These are phyloP conservation scores for Mortierella sp. DNA, from an alignment of 371 early-diverging fungal species.

Conservation along the genomic window DNA sequence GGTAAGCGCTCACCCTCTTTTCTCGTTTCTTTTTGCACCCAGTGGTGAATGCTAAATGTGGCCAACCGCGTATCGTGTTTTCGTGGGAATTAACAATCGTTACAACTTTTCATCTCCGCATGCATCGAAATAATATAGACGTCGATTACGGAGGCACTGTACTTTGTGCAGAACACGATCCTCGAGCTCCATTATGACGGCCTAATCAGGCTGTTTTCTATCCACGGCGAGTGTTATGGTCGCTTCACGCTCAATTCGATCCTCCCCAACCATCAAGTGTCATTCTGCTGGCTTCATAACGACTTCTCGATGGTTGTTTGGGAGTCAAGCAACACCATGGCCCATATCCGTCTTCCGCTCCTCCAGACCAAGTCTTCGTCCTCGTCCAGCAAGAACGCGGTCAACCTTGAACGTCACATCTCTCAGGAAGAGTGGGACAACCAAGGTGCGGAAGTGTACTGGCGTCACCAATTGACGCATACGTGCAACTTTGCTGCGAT, in stretches of 20 bases:
- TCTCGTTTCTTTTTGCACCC: too few relatives aligned
- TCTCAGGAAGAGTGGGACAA: conserved; percentile 54
- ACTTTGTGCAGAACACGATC: conserved; percentile 50
- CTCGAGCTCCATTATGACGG: conserved; percentile 56
- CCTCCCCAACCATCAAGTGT: conserved; percentile 49
- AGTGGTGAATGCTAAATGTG: background rate
- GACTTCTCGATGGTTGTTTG: conserved; percentile 57
- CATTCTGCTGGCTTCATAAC: conserved; percentile 58
- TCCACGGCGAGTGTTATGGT: conserved; percentile 51
- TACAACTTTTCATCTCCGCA: background rate
- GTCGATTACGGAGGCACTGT: conserved; percentile 49
- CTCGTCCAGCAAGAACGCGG: background rate
- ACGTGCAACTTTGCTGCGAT: conserved; percentile 61
- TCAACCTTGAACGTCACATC: conserved; percentile 34
- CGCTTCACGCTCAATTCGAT: conserved; percentile 55
- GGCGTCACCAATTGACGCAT: conserved; percentile 54
- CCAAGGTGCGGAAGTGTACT: conserved; percentile 53
- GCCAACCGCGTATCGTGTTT: background rate
- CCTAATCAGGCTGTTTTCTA: conserved; percentile 48
- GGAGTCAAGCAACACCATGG: conserved; percentile 56
- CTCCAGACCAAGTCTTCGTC: conserved; percentile 21
- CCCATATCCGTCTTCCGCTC: conserved; percentile 53
- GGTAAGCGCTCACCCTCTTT: conserved; percentile 13
- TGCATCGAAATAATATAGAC: conserved; percentile 10
- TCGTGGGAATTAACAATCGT: too few relatives aligned